A percentile compares a stretch with the other conserved stretches of the same genome.
Evolutionary conservation across 108 stramenopile species (phyloP).

Genomic region (Conticribra weissflogii): DNA sequence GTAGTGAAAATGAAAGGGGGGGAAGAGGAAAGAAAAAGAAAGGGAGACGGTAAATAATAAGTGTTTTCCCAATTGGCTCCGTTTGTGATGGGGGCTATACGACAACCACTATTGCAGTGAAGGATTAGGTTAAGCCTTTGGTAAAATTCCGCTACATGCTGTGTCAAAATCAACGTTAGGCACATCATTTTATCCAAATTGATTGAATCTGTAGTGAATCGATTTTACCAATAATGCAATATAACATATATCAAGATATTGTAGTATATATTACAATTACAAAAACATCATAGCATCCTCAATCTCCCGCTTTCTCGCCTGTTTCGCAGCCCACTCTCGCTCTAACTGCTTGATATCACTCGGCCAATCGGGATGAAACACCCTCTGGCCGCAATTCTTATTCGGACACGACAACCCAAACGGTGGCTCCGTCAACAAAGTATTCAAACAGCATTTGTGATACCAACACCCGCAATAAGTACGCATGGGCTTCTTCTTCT

Average conservation of each 20-base stretch:
- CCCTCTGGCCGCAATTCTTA: slow-evolving; percentile 32
- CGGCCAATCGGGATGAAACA: slow-evolving; percentile 60
- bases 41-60: slow-evolving; percentile 4
- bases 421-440: slow-evolving; percentile 53
- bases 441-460: slow-evolving; percentile 50
- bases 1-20: slow-evolving; percentile 23
- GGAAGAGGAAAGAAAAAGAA: slow-evolving; percentile 33
- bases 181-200: too few relatives aligned
- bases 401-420: slow-evolving; percentile 51
- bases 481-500: slow-evolving; percentile 46
- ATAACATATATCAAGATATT: too few relatives aligned
- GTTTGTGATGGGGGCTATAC: too few relatives aligned
- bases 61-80: too few relatives aligned
- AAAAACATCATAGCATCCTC: slow-evolving; percentile 59
- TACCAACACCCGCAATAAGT: slow-evolving; percentile 57
- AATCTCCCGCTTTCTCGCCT: slow-evolving; percentile 51
- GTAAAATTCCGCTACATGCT: too few relatives aligned
- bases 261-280: too few relatives aligned
- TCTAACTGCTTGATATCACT: slow-evolving; percentile 47
- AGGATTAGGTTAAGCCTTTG: too few relatives aligned
- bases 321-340: slow-evolving; percentile 45
- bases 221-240: too few relatives aligned
- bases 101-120: too few relatives aligned
- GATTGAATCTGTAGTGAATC: too few relatives aligned
- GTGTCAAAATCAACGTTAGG: too few relatives aligned